Conservation (phyloP, 2,329 filamentous ascomycete species). For the Epichloe gansuensis region DNA sequence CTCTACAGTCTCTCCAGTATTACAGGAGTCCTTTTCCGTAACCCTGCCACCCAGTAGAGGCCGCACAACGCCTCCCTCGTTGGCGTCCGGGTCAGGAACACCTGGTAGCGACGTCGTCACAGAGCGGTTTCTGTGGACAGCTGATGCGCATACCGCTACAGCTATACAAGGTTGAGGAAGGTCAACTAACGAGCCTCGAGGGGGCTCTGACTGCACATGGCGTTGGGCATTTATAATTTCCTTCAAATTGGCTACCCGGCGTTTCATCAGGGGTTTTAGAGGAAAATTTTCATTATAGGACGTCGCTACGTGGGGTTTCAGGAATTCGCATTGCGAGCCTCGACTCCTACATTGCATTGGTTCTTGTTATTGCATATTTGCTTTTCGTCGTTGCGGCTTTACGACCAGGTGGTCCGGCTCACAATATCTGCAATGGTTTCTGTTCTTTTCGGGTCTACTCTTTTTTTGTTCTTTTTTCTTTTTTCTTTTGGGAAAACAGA, state of each 20-base stretch:
- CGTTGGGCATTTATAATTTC: no score
- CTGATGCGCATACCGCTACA: constrained; percentile 36
- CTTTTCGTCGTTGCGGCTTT: constrained; percentile 8
- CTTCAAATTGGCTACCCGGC: neutral
- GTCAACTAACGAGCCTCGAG: no score
- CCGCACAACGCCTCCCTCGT: constrained; percentile 31
- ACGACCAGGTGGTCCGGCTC: constrained; percentile 11
- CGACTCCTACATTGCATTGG: neutral
- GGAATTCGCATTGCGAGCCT: neutral
- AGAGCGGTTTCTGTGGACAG: constrained; percentile 34
- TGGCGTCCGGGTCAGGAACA: constrained; percentile 35
- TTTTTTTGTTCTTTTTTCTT: neutral
- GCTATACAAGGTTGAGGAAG: constrained; percentile 28
- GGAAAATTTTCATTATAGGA: neutral
- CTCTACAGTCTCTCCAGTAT: constrained; percentile 6
- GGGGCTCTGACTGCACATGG: neutral
- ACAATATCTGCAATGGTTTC: neutral
- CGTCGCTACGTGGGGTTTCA: neutral
- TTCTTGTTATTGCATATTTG: neutral
- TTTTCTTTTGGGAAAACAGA: neutral
- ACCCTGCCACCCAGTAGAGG: constrained; percentile 1
- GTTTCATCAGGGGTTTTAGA: neutral
- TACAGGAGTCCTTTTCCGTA: constrained; percentile 2
- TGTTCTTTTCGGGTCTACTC: neutral
- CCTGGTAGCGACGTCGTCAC: constrained; percentile 25